Base-by-base conservation (phyloP, 1,139 yeast species). In the Arxiozyma telluris region DNA sequence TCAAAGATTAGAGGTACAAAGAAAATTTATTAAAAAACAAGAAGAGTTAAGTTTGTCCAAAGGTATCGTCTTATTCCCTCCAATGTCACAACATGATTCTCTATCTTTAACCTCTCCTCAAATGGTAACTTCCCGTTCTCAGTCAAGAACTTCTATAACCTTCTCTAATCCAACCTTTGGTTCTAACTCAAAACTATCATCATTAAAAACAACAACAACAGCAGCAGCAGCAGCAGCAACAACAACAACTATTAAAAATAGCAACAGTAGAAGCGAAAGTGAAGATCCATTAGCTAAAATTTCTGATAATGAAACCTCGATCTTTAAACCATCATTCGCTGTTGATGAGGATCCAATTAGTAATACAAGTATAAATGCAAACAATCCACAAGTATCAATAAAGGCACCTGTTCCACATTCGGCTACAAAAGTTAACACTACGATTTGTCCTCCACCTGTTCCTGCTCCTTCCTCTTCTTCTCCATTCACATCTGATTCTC, bases 1-100 rank as follows among this genome's bases (percentile, higher is more conserved):
- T 64, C 68, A 76, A 51, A 80, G 83, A 59, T 72, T 86, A 57
- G 84, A 80, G 60, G 76, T 79, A 44, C 87, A 84, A 66, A 76
- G 90, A 66, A 66, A 74, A 44, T 76, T 76, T 50, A 72, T 79
- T 54, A 81, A 82, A 81, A 72, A 71, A 49, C 80, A 77, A 58
- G 81, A 77, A 62, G 67, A 75, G 34, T 74, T 77, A 60, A 83
- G 83, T 3, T 71, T 71, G 53, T 75, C 77, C 1, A 78, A 80
- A 20, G 84, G 85, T 1, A 73, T 81, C 52, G 76, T 73, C 53
- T 70, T 80, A 58, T 80, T 80, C 61, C 82, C 84, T 18, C 46
- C 47, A 27, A 42, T 42, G 46, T 42, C 51, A 64, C 61, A 44
- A 25, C 42, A 39, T 30, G 52, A 44, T 23, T 30, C 47, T 44